A percentile compares a stretch with the other conserved stretches of the same genome.
phyloP scores from a whole-genome alignment of 345 rosid genomes.

The Geranium brycei region DNA sequence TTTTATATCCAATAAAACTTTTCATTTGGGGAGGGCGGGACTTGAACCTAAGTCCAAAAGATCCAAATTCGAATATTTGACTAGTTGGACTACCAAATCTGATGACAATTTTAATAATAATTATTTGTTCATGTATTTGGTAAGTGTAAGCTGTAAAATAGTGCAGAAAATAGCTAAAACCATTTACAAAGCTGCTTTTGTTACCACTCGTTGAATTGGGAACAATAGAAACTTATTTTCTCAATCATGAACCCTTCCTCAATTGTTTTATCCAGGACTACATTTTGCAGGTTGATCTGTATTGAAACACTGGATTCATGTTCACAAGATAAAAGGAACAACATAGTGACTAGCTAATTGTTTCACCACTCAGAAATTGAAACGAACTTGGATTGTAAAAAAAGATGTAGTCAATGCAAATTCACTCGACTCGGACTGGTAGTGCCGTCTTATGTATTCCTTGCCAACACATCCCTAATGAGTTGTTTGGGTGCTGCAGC shows the following conservation, averaged over 20 bases:
- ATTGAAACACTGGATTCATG: neutral
- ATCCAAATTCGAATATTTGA: too few species aligned
- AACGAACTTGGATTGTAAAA: slow-evolving; percentile 4
- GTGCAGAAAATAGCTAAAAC: too few species aligned
- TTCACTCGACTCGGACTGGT: slow-evolving; percentile 1
- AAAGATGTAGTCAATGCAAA: slow-evolving; percentile 3
- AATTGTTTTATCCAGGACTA: neutral
- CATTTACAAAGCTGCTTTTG: too few species aligned
- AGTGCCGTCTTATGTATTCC: slow-evolving; percentile 16
- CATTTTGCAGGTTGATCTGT: neutral
- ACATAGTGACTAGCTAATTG: slow-evolving; percentile 9
- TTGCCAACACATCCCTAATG: slow-evolving; percentile 37
- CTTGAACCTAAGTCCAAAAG: too few species aligned
- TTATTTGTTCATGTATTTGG: too few species aligned
- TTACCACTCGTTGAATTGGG: too few species aligned
- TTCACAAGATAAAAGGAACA: slow-evolving; percentile 2
- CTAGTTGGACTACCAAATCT: too few species aligned
- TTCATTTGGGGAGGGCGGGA: too few species aligned
- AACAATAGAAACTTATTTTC: too few species aligned
- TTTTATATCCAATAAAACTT: too few species aligned
- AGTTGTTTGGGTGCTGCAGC: slow-evolving; percentile 46
- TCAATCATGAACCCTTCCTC: neutral
- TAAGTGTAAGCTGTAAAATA: too few species aligned
- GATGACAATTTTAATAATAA: too few species aligned
- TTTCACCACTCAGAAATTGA: slow-evolving; percentile 5